Evolutionary conservation across 768 basidiomycete genomes (phyloP).

Genomic region (Suillus weaverae): DNA sequence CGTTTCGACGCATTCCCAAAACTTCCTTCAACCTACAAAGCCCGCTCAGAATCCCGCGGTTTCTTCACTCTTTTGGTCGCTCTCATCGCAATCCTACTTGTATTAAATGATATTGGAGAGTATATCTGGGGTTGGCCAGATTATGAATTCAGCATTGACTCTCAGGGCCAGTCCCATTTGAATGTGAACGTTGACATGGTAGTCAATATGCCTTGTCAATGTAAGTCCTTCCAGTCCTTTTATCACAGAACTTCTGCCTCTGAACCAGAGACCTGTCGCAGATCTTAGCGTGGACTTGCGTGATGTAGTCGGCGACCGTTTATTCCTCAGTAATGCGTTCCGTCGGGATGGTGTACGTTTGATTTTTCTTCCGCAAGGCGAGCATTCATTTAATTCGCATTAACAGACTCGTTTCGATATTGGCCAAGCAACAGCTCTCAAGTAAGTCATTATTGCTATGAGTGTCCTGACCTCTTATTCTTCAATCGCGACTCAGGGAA

Average conservation of each 20-base stretch:
- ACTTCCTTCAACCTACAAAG: constrained; percentile 77
- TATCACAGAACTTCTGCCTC: neutral
- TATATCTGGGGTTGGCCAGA: constrained; percentile 94
- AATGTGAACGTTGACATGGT: constrained; percentile 90
- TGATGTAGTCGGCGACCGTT: constrained; percentile 90
- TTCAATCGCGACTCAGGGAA: constrained; percentile 39
- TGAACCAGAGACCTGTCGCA: constrained; percentile 30
- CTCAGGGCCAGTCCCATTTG: constrained; percentile 57
- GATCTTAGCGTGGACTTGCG: constrained; percentile 86
- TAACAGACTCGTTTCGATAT: constrained; percentile 74
- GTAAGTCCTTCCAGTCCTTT: constrained; percentile 50
- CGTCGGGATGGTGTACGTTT: constrained; percentile 77
- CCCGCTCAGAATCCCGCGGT: constrained; percentile 76
- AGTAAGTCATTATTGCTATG: constrained; percentile 38
- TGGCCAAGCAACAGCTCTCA: constrained; percentile 73
- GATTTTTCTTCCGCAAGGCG: neutral
- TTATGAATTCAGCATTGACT: constrained; percentile 86
- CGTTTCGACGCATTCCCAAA: constrained; percentile 89
- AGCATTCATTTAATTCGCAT: constrained; percentile 1
- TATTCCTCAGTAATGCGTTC: constrained; percentile 80
- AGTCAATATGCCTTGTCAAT: constrained; percentile 90
- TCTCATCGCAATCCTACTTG: constrained; percentile 65
- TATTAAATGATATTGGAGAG: constrained; percentile 88
- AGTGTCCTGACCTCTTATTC: neutral
- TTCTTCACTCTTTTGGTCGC: constrained; percentile 75